Conservation (phyloP, 345 rosid genomes). For the Clarkia xantiana region DNA sequence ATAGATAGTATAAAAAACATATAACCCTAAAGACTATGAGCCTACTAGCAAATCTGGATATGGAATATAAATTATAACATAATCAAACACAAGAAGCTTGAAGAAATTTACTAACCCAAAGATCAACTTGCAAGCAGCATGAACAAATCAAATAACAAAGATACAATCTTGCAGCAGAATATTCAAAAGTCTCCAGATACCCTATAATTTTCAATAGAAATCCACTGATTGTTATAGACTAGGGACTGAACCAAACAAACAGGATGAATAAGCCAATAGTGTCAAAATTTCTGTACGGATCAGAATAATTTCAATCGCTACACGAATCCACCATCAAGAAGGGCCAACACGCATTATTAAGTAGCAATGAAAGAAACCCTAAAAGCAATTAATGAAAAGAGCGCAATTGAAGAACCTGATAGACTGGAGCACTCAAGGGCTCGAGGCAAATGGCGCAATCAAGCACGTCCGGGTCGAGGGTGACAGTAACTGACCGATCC, state of each 20-base stretch:
- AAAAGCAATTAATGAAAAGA: background rate
- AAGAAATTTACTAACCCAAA: background rate
- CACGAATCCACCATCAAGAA: background rate
- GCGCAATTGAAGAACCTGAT: conserved; percentile 23
- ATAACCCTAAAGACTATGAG: too few species aligned
- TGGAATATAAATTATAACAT: too few species aligned
- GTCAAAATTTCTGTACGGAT: too few species aligned
- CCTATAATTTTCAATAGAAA: background rate
- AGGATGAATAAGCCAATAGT: too few species aligned
- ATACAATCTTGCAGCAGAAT: background rate
- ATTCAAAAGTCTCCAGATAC: background rate
- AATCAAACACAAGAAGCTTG: too few species aligned
- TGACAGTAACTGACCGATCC: conserved; percentile 15
- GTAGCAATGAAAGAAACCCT: background rate
- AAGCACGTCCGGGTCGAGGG: conserved; percentile 38
- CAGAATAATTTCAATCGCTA: background rate
- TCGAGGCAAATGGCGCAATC: conserved; percentile 44
- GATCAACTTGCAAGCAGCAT: background rate
- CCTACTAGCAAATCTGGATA: too few species aligned
- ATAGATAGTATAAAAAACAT: too few species aligned
- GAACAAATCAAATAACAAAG: background rate
- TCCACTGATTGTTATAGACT: too few species aligned
- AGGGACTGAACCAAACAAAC: too few species aligned
- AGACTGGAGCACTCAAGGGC: conserved; percentile 34
- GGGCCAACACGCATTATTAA: background rate